Evolutionary conservation across 768 basidiomycete species (phyloP), one percentile per base, ranked within the genome.

Genomic region (Boletus sensibilis): DNA sequence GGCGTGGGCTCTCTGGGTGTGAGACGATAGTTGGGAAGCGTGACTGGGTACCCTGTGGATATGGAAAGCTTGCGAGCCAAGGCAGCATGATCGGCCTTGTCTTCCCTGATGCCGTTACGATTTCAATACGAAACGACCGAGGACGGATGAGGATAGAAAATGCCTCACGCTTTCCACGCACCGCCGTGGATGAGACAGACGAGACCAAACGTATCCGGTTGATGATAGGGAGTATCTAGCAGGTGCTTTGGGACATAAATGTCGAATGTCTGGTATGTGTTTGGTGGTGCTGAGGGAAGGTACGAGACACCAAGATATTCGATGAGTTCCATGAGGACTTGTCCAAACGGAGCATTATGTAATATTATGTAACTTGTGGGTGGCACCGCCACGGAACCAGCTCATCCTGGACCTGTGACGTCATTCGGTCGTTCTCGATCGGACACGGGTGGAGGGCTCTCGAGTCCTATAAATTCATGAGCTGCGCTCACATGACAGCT

Each of bases 141-240:
- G 14, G 20, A 31, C 18, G 37, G 14, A 8, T 39, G 18, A 23
- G 29, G 46, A 57, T 33, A 38, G 57, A 49, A n/a, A n/a, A 53
- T 3, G 48, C 66, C 87, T 76, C 66, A 90, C 90, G 83, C 69
- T 64, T 83, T 76, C 92, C 92, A 94, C 23, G 91, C 92, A 34
- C 92, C 92, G 31, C 92, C 92, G 62, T 92, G 92, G 29, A 92
- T 74, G 64, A 91, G 92, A 64, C 83, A 83, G 38, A 92, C 65
- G 41, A 91, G 69, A n/a, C 79, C 76, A 1, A 66, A 62, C 43
- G 45, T n/a, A 4, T 37, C 29, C 9, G 39, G 31, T 2, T 31
- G 20, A 37, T 31, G 33, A 45, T 34, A 12, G 11, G 51, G 35
- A 25, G 44, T 10, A 27, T 53, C 48, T 43, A 33, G 16, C 20